These are phyloP conservation scores for Euphrasia arctica DNA, from an alignment of 305 asterid genomes.

Conservation along the genomic window DNA sequence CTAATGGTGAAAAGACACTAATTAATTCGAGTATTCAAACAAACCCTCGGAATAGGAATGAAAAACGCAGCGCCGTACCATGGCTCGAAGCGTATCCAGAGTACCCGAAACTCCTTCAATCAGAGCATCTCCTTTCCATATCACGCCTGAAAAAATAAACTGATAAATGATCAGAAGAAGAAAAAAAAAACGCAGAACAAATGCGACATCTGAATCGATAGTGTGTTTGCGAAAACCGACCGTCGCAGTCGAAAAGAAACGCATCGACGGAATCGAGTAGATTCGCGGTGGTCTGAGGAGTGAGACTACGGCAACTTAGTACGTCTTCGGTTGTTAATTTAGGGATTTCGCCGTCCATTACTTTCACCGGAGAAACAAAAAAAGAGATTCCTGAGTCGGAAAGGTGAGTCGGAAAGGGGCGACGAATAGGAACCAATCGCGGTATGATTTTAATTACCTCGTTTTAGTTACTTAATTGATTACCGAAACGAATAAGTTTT, in stretches of 20 bases:
- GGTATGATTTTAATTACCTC: too few relatives aligned
- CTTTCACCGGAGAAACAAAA: conserved; percentile 18
- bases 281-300: conserved; percentile 33
- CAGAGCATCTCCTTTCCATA: conserved; percentile 85
- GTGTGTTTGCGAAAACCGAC: conserved; percentile 29
- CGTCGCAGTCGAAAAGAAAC: conserved; percentile 93
- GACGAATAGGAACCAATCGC: not conserved
- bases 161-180: not conserved
- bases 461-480: too few relatives aligned
- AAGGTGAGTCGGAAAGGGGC: conserved; percentile 11
- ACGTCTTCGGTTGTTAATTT: conserved; percentile 12
- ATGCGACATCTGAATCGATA: not conserved
- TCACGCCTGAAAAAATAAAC: conserved; percentile 50
- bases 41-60: not conserved
- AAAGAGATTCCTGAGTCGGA: conserved; percentile 2
- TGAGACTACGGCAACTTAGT: conserved; percentile 37
- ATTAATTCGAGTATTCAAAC: too few relatives aligned
- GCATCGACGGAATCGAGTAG: conserved; percentile 76
- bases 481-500: too few relatives aligned
- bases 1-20: too few relatives aligned
- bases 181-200: not conserved
- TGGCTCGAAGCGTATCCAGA: conserved; percentile 67
- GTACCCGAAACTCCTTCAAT: conserved; percentile 80
- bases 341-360: conserved; percentile 38
- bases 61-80: conserved; percentile 32